Percentiles rank a stretch among this genome's conserved stretches.
Conservation (phyloP, 2,329 filamentous ascomycete genomes). For the Pseudodiploospora longispora region DNA sequence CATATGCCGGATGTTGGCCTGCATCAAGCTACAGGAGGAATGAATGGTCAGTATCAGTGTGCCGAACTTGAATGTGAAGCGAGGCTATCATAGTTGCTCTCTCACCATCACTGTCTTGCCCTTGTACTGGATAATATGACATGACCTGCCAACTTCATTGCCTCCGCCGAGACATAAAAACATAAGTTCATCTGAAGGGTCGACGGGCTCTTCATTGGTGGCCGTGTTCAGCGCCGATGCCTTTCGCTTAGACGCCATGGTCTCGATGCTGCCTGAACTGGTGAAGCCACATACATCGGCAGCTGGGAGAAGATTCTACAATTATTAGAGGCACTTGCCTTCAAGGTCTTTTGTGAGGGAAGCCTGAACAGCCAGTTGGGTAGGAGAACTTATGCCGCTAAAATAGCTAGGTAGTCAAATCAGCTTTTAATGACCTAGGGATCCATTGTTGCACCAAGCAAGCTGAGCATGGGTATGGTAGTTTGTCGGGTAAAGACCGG, state of each 20-base stretch:
- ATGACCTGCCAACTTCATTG: conserved; percentile 94
- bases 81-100: background rate
- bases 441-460: too few species aligned
- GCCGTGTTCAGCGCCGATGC: conserved; percentile 63
- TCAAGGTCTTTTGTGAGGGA: too few species aligned
- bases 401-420: too few species aligned
- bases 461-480: too few species aligned
- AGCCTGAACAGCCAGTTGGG: background rate
- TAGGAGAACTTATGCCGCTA: background rate
- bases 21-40: conserved; percentile 67
- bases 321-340: too few species aligned
- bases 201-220: conserved; percentile 72
- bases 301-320: too few species aligned
- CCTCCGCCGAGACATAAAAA: conserved; percentile 91
- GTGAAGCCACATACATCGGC: too few species aligned
- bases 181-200: conserved; percentile 87
- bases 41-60: background rate
- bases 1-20: conserved; percentile 92
- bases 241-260: conserved; percentile 92
- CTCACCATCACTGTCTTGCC: conserved; percentile 96
- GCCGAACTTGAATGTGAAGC: background rate
- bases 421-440: too few species aligned
- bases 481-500: conserved; percentile 6
- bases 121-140: conserved; percentile 98
- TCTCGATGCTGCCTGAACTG: conserved; percentile 13